Base-by-base conservation (phyloP, 768 basidiomycete species). In the Crucibulum laeve region DNA sequence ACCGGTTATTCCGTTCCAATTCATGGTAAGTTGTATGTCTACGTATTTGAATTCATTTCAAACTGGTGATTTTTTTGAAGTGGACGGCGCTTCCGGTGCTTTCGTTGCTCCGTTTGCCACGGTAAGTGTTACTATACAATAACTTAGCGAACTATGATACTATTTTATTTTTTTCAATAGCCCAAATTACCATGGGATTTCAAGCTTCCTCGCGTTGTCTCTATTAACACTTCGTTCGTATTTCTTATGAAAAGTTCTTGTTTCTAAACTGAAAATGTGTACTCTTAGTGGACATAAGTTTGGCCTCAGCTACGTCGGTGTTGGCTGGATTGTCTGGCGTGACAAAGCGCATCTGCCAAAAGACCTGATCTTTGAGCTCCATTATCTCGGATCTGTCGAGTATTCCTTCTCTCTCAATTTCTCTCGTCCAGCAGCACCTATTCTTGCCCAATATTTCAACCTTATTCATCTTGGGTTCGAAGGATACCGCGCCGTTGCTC, bases 341-440 rank as follows among this genome's bases (percentile, higher is more conserved):
- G 74, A 80, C 56, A 75, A 81, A 56, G 67, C 67, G 22, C 73
- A 74, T 50, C 72, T 88, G 1, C 84, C 81, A 3, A 82, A 85
- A 52, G 74, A 85, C 25, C 71, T 88, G 44, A 79, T 88, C 37
- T 87, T 88, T 50, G 82, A 85, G 63, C 69, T 84, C 13, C 80
- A 73, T 50, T 73, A 77, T 51, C 63, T 74, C 37, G 75, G 73
- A 24, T 73, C 76, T 14, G 72, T 76, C 14, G 77, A 95, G 60
- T 93, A 92, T 60, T 85, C 85, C 1, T 86, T 81, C 61, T 80
- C 79, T 4, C 66, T 82, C 50, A 80, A 80, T 52, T 80, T 81
- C 54, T 79, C 77, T 26, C 74, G 77, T 5, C 74, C 82, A 0
- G 80, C 80, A 4, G 79, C 79, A 3, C 82, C 80, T 2, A 76